Evolutionary conservation across 352 stramenopile species (phyloP), one percentile per base, ranked within the genome.

Genomic region (Pythium periplocum): DNA sequence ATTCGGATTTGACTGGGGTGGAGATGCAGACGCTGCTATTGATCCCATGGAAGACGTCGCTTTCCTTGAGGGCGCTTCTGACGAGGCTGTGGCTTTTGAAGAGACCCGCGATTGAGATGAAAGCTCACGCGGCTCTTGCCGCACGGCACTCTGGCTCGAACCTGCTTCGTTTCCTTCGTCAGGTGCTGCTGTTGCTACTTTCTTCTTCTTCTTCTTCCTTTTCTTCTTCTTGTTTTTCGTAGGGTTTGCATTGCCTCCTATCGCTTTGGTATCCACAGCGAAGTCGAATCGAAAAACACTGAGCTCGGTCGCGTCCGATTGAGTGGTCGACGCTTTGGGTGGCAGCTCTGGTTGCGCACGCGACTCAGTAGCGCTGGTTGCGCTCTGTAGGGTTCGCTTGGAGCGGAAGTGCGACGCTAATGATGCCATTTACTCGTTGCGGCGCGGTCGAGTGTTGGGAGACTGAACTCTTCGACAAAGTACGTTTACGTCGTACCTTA

Each of bases 201-300:
- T 56, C 45, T 59, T 60, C 17, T 4, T 32, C 46, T 71, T 74
- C 42, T 65, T 64, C 54, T 48, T 67, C 47, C 0, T 26, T 26
- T 63, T 66, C 36, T 51, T 51, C 51, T 60, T 47, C 46, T 63
- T 58, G 45, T 62, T 66, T 31, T 33, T 26, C 42, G 40, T 31
- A 8, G 38, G 12, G 9, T 43, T 43, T 43, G 39, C 17, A 26
- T 26, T 26, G 17, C 17, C 17, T 26, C 17, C 31, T 38, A 45
- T 26, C 31, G n/a, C 48, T 31, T 35, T 36, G 33, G 39, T 53
- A 2, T 51, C 45, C 17, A 84, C 6, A 30, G 57, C 58, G 46
- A 84, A 84, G 50, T 82, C 64, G 38, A 85, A 85, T 43, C 73
- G 66, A 45, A 85, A 85, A n/a, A 65, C 71, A 4, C 55, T 67